Conservation (phyloP, 129 eudicot genomes). For the Artemisia annua region DNA sequence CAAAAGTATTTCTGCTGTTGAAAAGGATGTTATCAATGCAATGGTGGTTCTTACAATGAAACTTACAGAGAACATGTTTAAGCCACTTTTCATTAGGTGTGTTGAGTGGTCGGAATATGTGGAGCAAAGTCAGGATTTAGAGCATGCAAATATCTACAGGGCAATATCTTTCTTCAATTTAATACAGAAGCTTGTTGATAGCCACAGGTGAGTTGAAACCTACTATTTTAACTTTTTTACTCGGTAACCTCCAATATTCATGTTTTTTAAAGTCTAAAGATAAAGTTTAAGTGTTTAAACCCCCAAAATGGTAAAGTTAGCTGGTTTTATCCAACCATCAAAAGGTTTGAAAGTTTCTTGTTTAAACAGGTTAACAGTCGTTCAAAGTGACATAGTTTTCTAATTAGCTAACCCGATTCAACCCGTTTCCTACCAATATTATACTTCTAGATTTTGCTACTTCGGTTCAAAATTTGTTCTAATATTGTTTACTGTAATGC, state of each 20-base stretch:
- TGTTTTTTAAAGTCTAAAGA: too few species aligned
- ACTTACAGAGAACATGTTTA: constrained; percentile 92
- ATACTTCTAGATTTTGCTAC: too few species aligned
- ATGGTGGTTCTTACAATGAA: constrained; percentile 64
- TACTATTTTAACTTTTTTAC: background rate
- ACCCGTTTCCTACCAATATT: too few species aligned
- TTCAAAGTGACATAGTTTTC: too few species aligned
- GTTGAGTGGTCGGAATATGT: constrained; percentile 77
- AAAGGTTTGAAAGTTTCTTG: too few species aligned
- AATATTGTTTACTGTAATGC: constrained; percentile 10
- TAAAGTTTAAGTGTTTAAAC: too few species aligned
- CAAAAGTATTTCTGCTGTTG: constrained; percentile 54
- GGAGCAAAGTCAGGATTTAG: constrained; percentile 43
- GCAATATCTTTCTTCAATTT: constrained; percentile 72
- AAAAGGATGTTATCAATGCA: constrained; percentile 64
- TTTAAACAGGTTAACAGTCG: too few species aligned
- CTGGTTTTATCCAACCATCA: too few species aligned
- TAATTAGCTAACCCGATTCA: too few species aligned
- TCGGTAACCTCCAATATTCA: background rate
- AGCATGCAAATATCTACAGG: constrained; percentile 45
- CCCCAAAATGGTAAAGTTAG: too few species aligned
- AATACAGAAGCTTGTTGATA: constrained; percentile 77
- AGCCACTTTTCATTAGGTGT: constrained; percentile 85
- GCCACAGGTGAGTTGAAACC: constrained; percentile 52
- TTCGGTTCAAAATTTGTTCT: background rate